Percentiles rank a stretch among this genome's conserved stretches.
Conservation (phyloP, 192 early-diverging fungal species). For the Coemansia sp. region DNA sequence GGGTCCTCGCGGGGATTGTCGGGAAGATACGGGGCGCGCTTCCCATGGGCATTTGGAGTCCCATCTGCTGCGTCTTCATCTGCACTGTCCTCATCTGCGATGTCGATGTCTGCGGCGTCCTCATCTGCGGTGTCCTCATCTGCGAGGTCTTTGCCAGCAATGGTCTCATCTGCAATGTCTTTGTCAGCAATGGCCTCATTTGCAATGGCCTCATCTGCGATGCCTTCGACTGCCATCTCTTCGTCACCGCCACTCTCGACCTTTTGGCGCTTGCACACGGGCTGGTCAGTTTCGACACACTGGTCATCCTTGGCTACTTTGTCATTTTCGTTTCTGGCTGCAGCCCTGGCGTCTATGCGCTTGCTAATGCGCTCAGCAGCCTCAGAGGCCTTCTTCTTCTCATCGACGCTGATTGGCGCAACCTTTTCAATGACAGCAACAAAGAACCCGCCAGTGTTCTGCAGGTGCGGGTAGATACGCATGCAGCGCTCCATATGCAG, state of each 20-base stretch:
- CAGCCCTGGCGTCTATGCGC: background rate
- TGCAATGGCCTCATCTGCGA: no score
- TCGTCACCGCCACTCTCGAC: background rate
- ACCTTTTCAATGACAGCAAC: slow-evolving; percentile 94
- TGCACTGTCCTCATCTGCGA: background rate
- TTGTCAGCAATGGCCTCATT: background rate
- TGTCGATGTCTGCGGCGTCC: background rate
- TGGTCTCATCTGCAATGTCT: background rate
- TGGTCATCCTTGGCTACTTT: background rate
- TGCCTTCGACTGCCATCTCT: no score
- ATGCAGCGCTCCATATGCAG: slow-evolving; percentile 74
- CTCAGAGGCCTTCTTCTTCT: slow-evolving; percentile 35
- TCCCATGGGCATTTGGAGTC: slow-evolving; percentile 1
- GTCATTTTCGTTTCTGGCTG: background rate
- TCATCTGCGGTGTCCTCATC: background rate
- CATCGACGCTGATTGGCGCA: slow-evolving; percentile 60
- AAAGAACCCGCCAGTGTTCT: slow-evolving; percentile 99
- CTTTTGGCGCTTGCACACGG: slow-evolving; percentile 12
- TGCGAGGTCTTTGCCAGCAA: background rate
- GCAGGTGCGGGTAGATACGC: slow-evolving; percentile 88
- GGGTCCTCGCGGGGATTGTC: slow-evolving; percentile 53
- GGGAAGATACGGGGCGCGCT: slow-evolving; percentile 35
- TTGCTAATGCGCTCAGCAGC: background rate
- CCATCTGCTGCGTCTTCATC: background rate
- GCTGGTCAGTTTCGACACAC: background rate